A percentile compares a stretch with the other conserved stretches of the same genome.
These are phyloP conservation scores for Apiotrichum akiyoshidainum DNA, from an alignment of 1,284 basidiomycete species.

Conservation along the genomic window DNA sequence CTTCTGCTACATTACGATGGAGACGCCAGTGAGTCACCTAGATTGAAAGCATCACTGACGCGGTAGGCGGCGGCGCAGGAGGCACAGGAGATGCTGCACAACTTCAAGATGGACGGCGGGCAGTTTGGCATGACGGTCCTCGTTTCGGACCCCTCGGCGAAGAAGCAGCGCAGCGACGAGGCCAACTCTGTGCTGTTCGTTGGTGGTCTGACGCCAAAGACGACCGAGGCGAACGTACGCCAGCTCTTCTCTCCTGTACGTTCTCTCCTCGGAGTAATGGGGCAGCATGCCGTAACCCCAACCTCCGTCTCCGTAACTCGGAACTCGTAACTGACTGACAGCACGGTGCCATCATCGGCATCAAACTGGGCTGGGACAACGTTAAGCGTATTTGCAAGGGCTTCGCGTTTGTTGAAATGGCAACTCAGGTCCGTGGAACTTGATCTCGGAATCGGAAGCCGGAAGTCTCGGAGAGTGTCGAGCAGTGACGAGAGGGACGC, in stretches of 20 bases:
- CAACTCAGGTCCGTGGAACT: constrained; percentile 61
- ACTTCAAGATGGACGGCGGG: constrained; percentile 63
- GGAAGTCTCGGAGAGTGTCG: too few relatives aligned
- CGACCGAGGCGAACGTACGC: constrained; percentile 66
- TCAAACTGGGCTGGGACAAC: constrained; percentile 72
- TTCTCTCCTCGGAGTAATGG: not conserved
- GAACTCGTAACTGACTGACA: constrained; percentile 3
- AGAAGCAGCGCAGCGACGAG: constrained; percentile 81
- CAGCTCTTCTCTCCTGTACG: constrained; percentile 59
- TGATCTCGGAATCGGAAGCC: not conserved
- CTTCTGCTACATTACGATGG: constrained; percentile 93
- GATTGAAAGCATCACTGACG: not conserved
- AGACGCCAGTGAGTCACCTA: constrained; percentile 63
- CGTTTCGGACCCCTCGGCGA: constrained; percentile 85
- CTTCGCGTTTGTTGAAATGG: constrained; percentile 91
- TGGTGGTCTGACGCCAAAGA: constrained; percentile 62
- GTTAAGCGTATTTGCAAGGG: constrained; percentile 69
- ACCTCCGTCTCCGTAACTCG: not conserved
- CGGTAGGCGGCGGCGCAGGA: constrained; percentile 67
- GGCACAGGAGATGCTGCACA: constrained; percentile 69
- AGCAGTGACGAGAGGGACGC: too few relatives aligned
- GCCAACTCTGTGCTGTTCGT: constrained; percentile 87
- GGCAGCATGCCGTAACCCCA: not conserved
- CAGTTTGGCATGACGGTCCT: constrained; percentile 69
- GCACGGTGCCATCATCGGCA: constrained; percentile 76